Percentiles rank a stretch among this genome's conserved stretches.
These are phyloP conservation scores for Pseudogymnoascus sp. DNA, from an alignment of 2,329 filamentous ascomycete species.

Conservation along the genomic window DNA sequence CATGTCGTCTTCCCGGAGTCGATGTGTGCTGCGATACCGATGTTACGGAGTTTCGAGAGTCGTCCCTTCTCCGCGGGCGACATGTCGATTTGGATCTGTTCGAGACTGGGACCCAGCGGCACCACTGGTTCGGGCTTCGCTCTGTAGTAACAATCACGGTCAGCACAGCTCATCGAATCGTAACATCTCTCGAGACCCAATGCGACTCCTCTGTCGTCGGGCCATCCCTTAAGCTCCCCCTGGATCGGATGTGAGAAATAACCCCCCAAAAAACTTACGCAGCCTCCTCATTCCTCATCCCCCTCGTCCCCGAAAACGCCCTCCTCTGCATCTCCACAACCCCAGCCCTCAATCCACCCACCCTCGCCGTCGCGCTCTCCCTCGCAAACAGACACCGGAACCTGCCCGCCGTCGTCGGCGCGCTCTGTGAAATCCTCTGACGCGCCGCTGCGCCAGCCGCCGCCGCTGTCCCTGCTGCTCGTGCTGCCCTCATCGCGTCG, in stretches of 20 bases:
- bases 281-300: background rate
- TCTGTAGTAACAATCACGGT: background rate
- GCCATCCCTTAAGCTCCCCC: background rate
- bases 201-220: background rate
- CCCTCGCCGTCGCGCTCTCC: background rate
- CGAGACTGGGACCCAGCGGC: conserved; percentile 33
- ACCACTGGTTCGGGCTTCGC: background rate
- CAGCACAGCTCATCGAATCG: background rate
- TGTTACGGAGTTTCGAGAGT: conserved; percentile 80
- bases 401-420: conserved; percentile 1
- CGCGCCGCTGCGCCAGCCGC: background rate
- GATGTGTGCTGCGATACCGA: conserved; percentile 98
- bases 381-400: conserved; percentile 2
- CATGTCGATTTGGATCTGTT: conserved; percentile 68
- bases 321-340: conserved; percentile 4
- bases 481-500: conserved; percentile 5
- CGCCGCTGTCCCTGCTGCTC: conserved; percentile 5
- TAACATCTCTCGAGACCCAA: background rate
- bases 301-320: conserved; percentile 7
- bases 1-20: conserved; percentile 97
- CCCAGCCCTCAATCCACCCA: background rate
- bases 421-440: background rate
- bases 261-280: background rate
- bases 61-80: conserved; percentile 69
- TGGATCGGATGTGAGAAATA: background rate